Evolutionary conservation across 2,329 filamentous ascomycete genomes (phyloP).

Genomic region (Monilinia vaccinii-corymbosi): DNA sequence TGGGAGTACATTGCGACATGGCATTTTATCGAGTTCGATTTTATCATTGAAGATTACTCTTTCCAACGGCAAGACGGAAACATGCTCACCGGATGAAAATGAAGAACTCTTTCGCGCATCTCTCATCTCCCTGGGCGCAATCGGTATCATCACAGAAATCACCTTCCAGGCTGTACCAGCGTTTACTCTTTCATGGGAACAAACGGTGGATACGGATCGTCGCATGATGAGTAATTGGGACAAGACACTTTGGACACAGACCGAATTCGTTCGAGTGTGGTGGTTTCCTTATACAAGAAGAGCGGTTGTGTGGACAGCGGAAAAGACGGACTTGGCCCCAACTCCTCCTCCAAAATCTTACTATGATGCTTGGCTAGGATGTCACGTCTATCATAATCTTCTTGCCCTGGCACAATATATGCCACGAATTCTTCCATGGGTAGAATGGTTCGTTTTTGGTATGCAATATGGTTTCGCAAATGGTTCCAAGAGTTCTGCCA

Average conservation of each 20-base stretch:
- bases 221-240: constrained; percentile 66
- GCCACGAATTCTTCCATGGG: constrained; percentile 71
- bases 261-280: constrained; percentile 91
- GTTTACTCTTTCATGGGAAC: constrained; percentile 80
- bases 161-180: constrained; percentile 72
- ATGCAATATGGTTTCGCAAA: constrained; percentile 92
- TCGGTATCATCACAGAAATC: constrained; percentile 86
- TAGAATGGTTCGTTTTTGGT: constrained; percentile 95
- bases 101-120: constrained; percentile 80
- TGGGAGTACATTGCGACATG: constrained; percentile 76
- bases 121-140: constrained; percentile 74
- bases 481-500: constrained; percentile 57
- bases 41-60: constrained; percentile 69
- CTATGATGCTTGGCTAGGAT: constrained; percentile 75
- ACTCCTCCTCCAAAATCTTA: constrained; percentile 53
- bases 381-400: constrained; percentile 85
- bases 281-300: constrained; percentile 91
- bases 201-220: constrained; percentile 63
- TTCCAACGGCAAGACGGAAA: constrained; percentile 64
- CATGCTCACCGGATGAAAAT: constrained; percentile 59
- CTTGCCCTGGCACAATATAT: constrained; percentile 71
- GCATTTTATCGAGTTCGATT: constrained; percentile 73
- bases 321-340: constrained; percentile 58
- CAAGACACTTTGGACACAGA: constrained; percentile 66
- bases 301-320: constrained; percentile 83